Base-by-base conservation (phyloP, 176 grass and related monocot genomes). In the Raddia distichophylla region DNA sequence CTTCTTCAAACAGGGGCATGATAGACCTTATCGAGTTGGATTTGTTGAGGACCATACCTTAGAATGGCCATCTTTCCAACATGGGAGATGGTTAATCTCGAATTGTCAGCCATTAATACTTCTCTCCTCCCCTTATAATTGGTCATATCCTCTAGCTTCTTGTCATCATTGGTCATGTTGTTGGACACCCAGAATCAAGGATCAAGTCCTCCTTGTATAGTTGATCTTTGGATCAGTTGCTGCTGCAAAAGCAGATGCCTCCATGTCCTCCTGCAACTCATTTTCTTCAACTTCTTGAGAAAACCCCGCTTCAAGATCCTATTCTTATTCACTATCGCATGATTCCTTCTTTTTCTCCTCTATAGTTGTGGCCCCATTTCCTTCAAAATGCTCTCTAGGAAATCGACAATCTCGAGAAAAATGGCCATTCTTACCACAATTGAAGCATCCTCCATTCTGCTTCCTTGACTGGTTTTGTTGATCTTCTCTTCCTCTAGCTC, bases 81-180 rank as follows among this genome's bases (percentile, higher is more conserved):
- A n/a, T n/a, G n/a, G 67, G 40, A 3, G 5, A 80, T 86, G 33
- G 7, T 44, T 6, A 81, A 8, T 1, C 47, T 75, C 2, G 60
- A 87, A 60, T 87, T 81, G 20, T 87, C 69, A 2, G 49, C 18
- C 33, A 12, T 69, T 0, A 82, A 5, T 12, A 87, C 55, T 13
- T 70, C 60, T 62, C 51, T 15, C 0, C 22, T 51, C 70, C 15
- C 70, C 14, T 64, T 87, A 12, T 87, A 71, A 34, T 82, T 5
- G 0, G 1, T 5, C 65, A 77, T 52, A 3, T 17, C 12, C 3
- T 73, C 0, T 0, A 81, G 11, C 13, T 79, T 73, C 6, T 68
- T 53, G 0, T 72, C 54, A 51, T 86, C 20, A 10, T 11, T 45
- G 0, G 18, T 50, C 17, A 61, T 85, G 5, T 74, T 50, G 17